Evolutionary conservation across 2,329 filamentous ascomycete genomes (phyloP), one percentile per base, ranked within the genome.

Genomic region (Phialophora macrospora): DNA sequence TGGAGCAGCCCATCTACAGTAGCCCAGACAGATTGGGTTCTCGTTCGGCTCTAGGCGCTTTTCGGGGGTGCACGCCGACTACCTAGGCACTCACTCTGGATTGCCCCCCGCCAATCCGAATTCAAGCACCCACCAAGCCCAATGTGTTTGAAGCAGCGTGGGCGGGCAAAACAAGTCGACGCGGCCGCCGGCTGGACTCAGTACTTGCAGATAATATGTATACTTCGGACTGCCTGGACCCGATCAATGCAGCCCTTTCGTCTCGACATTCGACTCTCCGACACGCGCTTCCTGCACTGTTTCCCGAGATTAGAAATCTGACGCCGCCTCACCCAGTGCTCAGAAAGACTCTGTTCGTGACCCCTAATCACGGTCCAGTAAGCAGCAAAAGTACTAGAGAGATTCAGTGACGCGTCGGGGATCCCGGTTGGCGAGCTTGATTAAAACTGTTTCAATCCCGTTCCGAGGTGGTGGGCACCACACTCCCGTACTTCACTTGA

Each of bases 331-430:
- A 51, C 48, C 48, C 20, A 12, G 12, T 30, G 38, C 24, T 22
- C 41, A 59, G 34, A 1, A 24, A n/a, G 24, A 48, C 9, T 17
- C 56, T 14, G 14, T 30, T 59, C 30, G 52, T 55, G 14, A 34
- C 30, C 26, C 52, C 24, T 59, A 26, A 32, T 20, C n/a, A 30
- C 26, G 4, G 30, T 49, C 41, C 30, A 49, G 44, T 59, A 59
- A 59, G 56, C 56, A 49, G 56, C 56, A 49, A 59, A 59, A 32
- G 41, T 34, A 26, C 56, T 26, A 17, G 26, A 22, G 38, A 46
- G 4, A 5, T 26, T 28, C 11, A 12, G 24, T 24, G 11, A 51
- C 48, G 20, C 48, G 8, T 51, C 48, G 9, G 26, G 2, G 48
- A 51, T 51, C 22, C 48, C 20, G 22, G 22, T 26, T 17, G 20